Conservation (phyloP, 208 protist genomes). For the Crithidia sp. region DNA sequence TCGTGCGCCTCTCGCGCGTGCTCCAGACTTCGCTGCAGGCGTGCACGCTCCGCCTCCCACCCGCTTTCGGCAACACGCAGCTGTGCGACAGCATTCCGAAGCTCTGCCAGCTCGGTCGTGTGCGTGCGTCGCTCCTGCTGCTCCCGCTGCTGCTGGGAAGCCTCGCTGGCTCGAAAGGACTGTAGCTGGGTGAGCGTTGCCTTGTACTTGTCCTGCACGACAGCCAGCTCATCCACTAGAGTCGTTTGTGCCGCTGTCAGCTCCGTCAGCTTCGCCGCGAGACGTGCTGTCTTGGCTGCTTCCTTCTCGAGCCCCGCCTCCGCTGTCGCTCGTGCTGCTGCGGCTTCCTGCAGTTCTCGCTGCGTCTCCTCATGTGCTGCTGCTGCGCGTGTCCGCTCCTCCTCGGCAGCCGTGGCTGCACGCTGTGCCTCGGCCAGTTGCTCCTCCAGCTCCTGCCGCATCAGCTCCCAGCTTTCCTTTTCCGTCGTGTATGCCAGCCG, state of each 20-base stretch:
- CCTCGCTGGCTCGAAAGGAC: slow-evolving; percentile 17
- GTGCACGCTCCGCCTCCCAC: slow-evolving; percentile 25
- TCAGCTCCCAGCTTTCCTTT: slow-evolving; percentile 17
- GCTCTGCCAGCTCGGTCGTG: slow-evolving; percentile 15
- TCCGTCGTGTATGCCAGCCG: slow-evolving; percentile 33
- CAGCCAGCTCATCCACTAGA: slow-evolving; percentile 16
- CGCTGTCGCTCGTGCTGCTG: slow-evolving; percentile 26
- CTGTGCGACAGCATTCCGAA: slow-evolving; percentile 21
- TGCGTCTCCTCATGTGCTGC: slow-evolving; percentile 13
- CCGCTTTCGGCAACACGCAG: slow-evolving; percentile 13
- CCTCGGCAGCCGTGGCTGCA: slow-evolving; percentile 5
- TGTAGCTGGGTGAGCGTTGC: slow-evolving; percentile 14
- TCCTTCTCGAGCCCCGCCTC: slow-evolving; percentile 31
- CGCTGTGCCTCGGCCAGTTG: slow-evolving; percentile 19
- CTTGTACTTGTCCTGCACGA: slow-evolving; percentile 24
- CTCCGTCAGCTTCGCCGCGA: slow-evolving; percentile 37
- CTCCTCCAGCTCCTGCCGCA: slow-evolving; percentile 32
- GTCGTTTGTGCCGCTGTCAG: slow-evolving; percentile 12
- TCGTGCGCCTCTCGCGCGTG: not conserved
- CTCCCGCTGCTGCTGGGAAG: slow-evolving; percentile 17
- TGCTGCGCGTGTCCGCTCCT: slow-evolving; percentile 10
- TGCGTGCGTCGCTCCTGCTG: slow-evolving; percentile 10
- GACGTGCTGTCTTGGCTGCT: slow-evolving; percentile 27
- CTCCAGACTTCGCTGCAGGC: slow-evolving; percentile 8
- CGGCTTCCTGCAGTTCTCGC: slow-evolving; percentile 7